A percentile compares a stretch with the other conserved stretches of the same genome.
Conservation (phyloP, 2,329 filamentous ascomycete genomes). For the Geosmithia putterillii region DNA sequence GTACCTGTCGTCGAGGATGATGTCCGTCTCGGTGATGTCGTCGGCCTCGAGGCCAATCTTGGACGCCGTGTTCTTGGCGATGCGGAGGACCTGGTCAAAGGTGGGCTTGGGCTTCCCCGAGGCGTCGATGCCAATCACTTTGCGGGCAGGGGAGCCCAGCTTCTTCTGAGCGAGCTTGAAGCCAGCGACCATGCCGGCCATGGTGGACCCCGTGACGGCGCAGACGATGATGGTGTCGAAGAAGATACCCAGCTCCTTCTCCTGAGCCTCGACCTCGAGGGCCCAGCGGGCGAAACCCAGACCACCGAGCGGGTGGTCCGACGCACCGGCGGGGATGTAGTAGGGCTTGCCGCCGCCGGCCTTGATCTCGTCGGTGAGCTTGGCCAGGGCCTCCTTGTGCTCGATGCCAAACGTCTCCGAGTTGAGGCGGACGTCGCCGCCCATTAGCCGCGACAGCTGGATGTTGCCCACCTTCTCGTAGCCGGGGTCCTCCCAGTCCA, state of each 20-base stretch:
- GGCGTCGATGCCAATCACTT: constrained; percentile 53
- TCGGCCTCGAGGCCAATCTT: constrained; percentile 48
- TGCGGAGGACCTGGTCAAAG: constrained; percentile 51
- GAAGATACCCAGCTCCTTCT: constrained; percentile 46
- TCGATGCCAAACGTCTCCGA: constrained; percentile 52
- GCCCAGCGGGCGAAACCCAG: constrained; percentile 61
- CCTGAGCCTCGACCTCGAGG: constrained; percentile 54
- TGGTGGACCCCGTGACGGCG: constrained; percentile 58
- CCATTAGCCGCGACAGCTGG: constrained; percentile 56
- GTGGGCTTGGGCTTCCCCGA: constrained; percentile 37
- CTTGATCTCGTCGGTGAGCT: constrained; percentile 40
- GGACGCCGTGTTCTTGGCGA: constrained; percentile 49
- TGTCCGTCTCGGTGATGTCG: constrained; percentile 49
- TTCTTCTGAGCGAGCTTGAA: constrained; percentile 49
- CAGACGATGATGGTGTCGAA: constrained; percentile 60
- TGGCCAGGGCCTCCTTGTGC: constrained; percentile 48
- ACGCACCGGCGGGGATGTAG: constrained; percentile 60
- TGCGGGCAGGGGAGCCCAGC: constrained; percentile 29
- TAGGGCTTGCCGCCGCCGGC: constrained; percentile 48
- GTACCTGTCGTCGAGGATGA: constrained; percentile 49
- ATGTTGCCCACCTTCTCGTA: constrained; percentile 60
- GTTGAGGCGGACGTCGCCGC: constrained; percentile 49
- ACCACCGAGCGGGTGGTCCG: constrained; percentile 57
- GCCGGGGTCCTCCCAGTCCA: constrained; percentile 44
- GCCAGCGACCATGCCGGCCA: constrained; percentile 61